Conservation (phyloP, 2,329 filamentous ascomycete species). For the Camillea tinctor region DNA sequence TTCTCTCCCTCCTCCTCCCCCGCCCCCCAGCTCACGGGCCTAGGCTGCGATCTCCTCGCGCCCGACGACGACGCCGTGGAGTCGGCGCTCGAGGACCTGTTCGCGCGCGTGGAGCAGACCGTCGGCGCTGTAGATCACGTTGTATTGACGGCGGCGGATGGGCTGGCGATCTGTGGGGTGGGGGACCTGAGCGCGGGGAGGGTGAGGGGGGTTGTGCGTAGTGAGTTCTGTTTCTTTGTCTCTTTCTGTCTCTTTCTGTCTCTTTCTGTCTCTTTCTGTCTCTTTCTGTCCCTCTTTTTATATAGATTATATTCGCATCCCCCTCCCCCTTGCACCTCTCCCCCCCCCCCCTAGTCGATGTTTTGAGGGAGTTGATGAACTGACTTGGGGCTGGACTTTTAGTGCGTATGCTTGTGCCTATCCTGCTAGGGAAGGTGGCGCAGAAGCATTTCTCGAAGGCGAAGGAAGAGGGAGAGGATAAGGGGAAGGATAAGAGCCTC, state of each 20-base stretch:
- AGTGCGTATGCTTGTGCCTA: conserved; percentile 34
- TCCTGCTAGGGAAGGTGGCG: conserved; percentile 35
- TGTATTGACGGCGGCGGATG: conserved; percentile 32
- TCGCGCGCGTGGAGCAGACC: conserved; percentile 12
- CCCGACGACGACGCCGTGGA: conserved; percentile 19
- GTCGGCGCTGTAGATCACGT: conserved; percentile 26
- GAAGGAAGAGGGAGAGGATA: too few species aligned
- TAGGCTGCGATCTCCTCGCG: conserved; percentile 22
- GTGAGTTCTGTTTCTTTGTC: too few species aligned
- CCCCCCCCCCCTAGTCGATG: too few species aligned
- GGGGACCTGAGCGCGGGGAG: conserved; percentile 26
- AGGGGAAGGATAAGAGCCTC: conserved; percentile 16
- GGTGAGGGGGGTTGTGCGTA: conserved; percentile 26
- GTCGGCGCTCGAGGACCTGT: conserved; percentile 23
- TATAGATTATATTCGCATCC: too few species aligned
- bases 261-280: too few species aligned
- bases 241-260: too few species aligned
- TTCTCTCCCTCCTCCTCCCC: not conserved
- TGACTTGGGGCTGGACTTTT: too few species aligned
- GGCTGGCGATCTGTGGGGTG: conserved; percentile 18
- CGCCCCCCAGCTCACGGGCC: conserved; percentile 8
- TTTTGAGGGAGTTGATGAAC: too few species aligned
- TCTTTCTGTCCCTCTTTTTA: too few species aligned
- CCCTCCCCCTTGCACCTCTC: too few species aligned
- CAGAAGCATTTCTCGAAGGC: conserved; percentile 22